A percentile compares a stretch with the other conserved stretches of the same genome.
phyloP scores from a whole-genome alignment of 495 filamentous ascomycete genomes.

The Aspergillus cristatus region DNA sequence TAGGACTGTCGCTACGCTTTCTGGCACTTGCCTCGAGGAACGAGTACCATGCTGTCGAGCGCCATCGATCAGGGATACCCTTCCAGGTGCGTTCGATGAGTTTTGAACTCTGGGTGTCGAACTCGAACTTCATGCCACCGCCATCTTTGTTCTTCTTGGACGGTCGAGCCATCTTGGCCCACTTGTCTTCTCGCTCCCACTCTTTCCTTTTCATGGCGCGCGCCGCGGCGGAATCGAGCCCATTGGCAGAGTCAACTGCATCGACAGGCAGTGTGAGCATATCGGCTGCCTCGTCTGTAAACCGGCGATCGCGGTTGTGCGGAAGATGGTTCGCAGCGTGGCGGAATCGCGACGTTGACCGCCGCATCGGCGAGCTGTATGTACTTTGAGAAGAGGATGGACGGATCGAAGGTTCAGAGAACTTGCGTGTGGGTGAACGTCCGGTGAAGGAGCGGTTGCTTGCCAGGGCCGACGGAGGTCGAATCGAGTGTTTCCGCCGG shows the following conservation, averaged over 20 bases:
- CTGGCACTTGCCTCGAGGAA: conserved; percentile 83
- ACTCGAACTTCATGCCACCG: conserved; percentile 83
- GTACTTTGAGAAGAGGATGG: conserved; percentile 40
- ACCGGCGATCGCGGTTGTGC: conserved; percentile 61
- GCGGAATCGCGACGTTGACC: conserved; percentile 40
- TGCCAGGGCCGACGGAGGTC: conserved; percentile 34
- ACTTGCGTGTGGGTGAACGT: conserved; percentile 43
- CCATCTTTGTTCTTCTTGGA: conserved; percentile 47
- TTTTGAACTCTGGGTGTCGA: conserved; percentile 76
- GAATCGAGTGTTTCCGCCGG: conserved; percentile 45
- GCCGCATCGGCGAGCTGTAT: conserved; percentile 27
- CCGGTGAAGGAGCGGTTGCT: conserved; percentile 41
- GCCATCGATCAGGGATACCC: conserved; percentile 95
- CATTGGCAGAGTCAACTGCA: conserved; percentile 49
- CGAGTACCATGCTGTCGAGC: conserved; percentile 86
- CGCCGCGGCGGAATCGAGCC: conserved; percentile 39
- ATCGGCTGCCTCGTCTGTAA: conserved; percentile 77
- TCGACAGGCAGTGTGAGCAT: conserved; percentile 77
- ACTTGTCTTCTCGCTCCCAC: conserved; percentile 80
- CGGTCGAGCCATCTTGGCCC: conserved; percentile 88
- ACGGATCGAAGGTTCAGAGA: conserved; percentile 26
- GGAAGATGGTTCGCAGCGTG: conserved; percentile 67
- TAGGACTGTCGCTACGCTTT: conserved; percentile 45
- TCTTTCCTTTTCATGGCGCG: conserved; percentile 69
- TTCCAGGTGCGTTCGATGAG: conserved; percentile 92